Evolutionary conservation across 345 rosid genomes (phyloP), one percentile per base, ranked within the genome.

Genomic region (Zanthoxylum bungeanum): DNA sequence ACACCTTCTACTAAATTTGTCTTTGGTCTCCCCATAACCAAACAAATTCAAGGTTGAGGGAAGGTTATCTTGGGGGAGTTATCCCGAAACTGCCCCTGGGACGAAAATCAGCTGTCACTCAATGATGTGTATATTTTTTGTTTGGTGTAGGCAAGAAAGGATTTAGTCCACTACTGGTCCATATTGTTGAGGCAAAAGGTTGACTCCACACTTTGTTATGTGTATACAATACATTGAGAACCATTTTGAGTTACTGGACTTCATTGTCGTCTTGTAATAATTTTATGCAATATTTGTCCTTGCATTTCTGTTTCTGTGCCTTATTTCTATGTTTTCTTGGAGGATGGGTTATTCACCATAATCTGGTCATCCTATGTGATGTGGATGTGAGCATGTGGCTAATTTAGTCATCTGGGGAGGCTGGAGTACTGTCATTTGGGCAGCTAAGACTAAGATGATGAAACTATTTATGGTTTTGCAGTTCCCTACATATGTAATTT

Each of bases 81-180:
- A n/a, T n/a, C n/a, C n/a, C n/a, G n/a, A n/a, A n/a, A n/a, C n/a
- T n/a, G n/a, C n/a, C n/a, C n/a, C n/a, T n/a, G n/a, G n/a, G n/a
- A n/a, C n/a, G n/a, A n/a, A n/a, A n/a, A n/a, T n/a, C n/a, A n/a
- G n/a, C n/a, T n/a, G n/a, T 42, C 19, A 22, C 60, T 17, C 46
- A 19, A 33, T 39, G 49, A 63, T 50, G 16, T 73, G 36, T 53
- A n/a, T 1, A 42, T 51, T 0, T 6, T 74, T 30, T 27, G 51
- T 33, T 70, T 76, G 69, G 66, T 66, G 50, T 84, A 95, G 98
- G 84, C 96, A 19, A 90, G 99, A 74, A 95, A 95, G 77, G 93
- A 95, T 80, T 85, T 95, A 68, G 91, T 95, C 33, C 91, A 85
- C 76, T 90, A 96, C 71, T 92, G 98, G 98, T 84, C 96, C 79